Base-by-base conservation (phyloP, 495 filamentous ascomycete species). In the Physcia stellaris region DNA sequence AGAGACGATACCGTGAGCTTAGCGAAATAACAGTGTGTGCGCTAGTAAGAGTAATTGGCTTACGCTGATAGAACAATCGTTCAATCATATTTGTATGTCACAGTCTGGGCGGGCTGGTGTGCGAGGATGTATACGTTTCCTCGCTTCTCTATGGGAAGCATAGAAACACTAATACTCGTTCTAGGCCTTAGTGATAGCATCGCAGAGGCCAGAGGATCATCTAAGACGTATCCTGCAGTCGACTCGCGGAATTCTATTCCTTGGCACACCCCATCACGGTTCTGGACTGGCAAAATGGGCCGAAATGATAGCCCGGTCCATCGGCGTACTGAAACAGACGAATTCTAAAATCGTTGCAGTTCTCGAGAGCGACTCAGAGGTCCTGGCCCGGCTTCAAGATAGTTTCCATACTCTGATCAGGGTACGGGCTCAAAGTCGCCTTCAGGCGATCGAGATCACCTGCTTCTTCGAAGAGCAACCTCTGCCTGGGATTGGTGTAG, bases 41-140 rank as follows among this genome's bases (percentile, higher is more conserved):
- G 11, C 17, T 20, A 22, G 13, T 21, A 20, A n/a, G 3, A 23
- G 16, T 40, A n/a, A n/a, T n/a, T n/a, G n/a, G n/a, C n/a, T 47
- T 1, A 47, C 24, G 3, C 9, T 27, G 6, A 1, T 30, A 50
- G 45, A 41, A 50, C 24, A 30, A 45, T 15, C 46, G 41, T 15
- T 29, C 41, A 7, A 48, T 36, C 21, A 36, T 36, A 13, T 36
- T 36, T 23, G 33, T 36, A 6, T 18, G 16, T 36, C 33, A 36
- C 22, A 36, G 33, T 19, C 21, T 36, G n/a, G 33, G 33, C 2
- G 33, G 33, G 6, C 26, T 29, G 10, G 26, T 29, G 10, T 29
- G 26, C 13, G 26, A 29, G 13, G 68, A 79, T 11, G 72, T 73
- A 40, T 54, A 81, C 18, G 76, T 75, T 21, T 71, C 13, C n/a